These are phyloP conservation scores for Apiotrichum sp. DNA, from an alignment of 1,284 basidiomycete species.

Conservation along the genomic window DNA sequence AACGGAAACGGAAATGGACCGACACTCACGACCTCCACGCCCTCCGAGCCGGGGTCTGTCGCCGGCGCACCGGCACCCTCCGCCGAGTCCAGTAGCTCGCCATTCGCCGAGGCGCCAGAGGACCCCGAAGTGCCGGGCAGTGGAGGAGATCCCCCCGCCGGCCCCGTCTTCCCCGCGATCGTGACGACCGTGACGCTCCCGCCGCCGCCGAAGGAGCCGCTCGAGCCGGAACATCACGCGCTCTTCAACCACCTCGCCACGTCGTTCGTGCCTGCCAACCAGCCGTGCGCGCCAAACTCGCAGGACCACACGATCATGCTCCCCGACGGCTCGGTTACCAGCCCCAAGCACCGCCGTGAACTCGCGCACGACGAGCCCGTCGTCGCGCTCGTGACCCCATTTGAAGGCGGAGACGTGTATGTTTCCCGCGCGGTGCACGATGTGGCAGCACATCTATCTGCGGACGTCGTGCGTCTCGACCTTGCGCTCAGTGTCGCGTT, in stretches of 20 bases:
- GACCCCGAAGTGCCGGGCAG: background rate
- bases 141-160: background rate
- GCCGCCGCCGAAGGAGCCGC: constrained; percentile 1
- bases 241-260: constrained; percentile 21
- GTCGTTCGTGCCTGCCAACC: constrained; percentile 15
- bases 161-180: constrained; percentile 11
- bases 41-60: too few species aligned
- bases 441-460: constrained; percentile 61
- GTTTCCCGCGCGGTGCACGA: constrained; percentile 69
- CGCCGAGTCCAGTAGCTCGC: background rate
- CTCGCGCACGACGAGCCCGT: constrained; percentile 51
- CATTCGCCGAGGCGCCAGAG: background rate
- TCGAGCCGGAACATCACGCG: constrained; percentile 11
- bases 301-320: background rate
- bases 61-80: background rate
- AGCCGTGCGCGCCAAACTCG: constrained; percentile 2
- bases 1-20: too few species aligned
- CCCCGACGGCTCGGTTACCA: background rate
- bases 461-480: constrained; percentile 75
- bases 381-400: constrained; percentile 71
- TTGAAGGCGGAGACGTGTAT: constrained; percentile 74
- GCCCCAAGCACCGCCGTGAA: background rate
- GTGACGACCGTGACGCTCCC: constrained; percentile 13
- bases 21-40: too few species aligned
- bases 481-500: constrained; percentile 57